These are phyloP conservation scores for Barnettozyma californica DNA, from an alignment of 805 yeast genomes.

Conservation along the genomic window DNA sequence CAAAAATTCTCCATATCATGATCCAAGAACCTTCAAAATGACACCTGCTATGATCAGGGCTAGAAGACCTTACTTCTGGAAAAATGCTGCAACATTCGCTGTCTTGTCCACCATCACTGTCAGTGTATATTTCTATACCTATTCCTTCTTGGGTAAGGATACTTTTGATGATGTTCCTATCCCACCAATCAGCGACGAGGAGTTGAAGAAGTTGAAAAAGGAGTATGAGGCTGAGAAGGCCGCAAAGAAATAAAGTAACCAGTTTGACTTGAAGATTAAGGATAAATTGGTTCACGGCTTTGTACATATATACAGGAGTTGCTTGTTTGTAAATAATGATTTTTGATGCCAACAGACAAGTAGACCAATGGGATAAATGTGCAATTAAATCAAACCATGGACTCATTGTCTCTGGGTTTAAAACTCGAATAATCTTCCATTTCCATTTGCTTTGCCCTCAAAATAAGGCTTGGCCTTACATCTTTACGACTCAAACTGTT, in stretches of 20 bases:
- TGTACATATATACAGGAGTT: constrained; percentile 1
- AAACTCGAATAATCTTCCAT: constrained; percentile 19
- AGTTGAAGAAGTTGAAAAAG: constrained; percentile 62
- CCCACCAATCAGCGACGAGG: constrained; percentile 83
- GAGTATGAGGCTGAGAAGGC: constrained; percentile 53
- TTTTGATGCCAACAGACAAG: too few relatives aligned
- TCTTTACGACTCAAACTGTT: neutral
- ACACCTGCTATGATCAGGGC: constrained; percentile 93
- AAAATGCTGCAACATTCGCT: constrained; percentile 60
- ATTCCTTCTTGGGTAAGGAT: constrained; percentile 61
- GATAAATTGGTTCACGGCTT: neutral
- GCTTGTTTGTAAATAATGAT: constrained; percentile 1
- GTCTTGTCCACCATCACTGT: constrained; percentile 58
- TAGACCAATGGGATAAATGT: neutral
- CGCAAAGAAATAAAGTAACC: constrained; percentile 6
- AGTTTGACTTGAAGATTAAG: neutral
- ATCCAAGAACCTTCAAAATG: constrained; percentile 74
- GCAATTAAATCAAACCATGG: neutral
- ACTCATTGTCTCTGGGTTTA: neutral
- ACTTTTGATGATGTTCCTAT: constrained; percentile 90
- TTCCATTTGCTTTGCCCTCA: constrained; percentile 22
- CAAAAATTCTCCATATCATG: constrained; percentile 44
- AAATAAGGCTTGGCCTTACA: constrained; percentile 19
- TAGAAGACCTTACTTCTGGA: constrained; percentile 78
- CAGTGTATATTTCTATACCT: constrained; percentile 62